These are phyloP conservation scores for Phyllachora maydis DNA, from an alignment of 2,329 filamentous ascomycete genomes.

Conservation along the genomic window DNA sequence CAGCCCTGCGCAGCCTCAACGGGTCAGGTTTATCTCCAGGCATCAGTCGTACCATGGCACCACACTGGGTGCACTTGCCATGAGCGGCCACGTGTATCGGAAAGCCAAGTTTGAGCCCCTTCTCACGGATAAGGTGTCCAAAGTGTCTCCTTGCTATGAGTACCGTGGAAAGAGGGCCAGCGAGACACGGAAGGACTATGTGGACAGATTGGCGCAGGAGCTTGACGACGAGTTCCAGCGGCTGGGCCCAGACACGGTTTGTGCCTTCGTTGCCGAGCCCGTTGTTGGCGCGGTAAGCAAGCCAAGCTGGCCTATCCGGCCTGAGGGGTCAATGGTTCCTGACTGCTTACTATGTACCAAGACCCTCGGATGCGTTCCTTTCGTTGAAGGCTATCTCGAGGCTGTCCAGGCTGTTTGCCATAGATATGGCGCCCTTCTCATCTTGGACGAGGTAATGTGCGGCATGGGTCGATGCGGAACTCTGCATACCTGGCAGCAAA, in stretches of 20 bases:
- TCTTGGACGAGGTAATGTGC: constrained; percentile 47
- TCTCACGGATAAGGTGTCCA: constrained; percentile 31
- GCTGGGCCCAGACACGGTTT: constrained; percentile 43
- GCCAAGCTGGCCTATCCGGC: too few species aligned
- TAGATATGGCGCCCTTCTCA: constrained; percentile 29
- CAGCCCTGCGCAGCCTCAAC: constrained; percentile 26
- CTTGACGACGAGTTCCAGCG: constrained; percentile 45
- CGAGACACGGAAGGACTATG: constrained; percentile 38
- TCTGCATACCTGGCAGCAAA: constrained; percentile 42
- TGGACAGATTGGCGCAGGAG: constrained; percentile 37
- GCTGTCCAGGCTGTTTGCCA: constrained; percentile 31
- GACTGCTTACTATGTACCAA: constrained; percentile 5
- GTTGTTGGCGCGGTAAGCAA: constrained; percentile 49
- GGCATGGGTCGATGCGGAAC: constrained; percentile 41
- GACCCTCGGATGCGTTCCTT: constrained; percentile 29
- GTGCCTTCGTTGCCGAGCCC: constrained; percentile 54
- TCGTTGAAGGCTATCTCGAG: constrained; percentile 30
- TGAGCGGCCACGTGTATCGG: constrained; percentile 40
- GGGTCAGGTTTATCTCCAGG: constrained; percentile 46
- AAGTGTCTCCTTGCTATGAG: constrained; percentile 44
- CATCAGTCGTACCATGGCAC: constrained; percentile 51
- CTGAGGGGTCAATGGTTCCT: too few species aligned
- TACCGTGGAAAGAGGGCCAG: constrained; percentile 32
- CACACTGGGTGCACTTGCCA: constrained; percentile 44
- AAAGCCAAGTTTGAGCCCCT: constrained; percentile 41